Conservation (phyloP, 2,329 filamentous ascomycete species). For the Penicillium sp. region DNA sequence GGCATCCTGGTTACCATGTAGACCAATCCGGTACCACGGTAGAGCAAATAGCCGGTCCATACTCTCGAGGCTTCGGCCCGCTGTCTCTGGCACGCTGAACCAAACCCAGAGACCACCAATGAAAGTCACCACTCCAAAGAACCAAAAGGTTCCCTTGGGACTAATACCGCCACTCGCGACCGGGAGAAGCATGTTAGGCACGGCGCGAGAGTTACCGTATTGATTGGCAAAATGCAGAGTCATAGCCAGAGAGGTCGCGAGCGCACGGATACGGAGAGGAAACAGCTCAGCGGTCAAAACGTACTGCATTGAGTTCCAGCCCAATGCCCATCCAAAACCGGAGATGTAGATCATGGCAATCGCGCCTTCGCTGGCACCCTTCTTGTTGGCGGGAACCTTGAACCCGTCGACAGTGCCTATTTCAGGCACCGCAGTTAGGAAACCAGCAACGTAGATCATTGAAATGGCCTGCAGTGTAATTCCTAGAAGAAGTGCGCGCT, state of each 20-base stretch:
- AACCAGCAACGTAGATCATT: conserved; percentile 60
- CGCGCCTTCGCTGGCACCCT: conserved; percentile 57
- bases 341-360: conserved; percentile 70
- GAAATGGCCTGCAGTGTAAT: conserved; percentile 58
- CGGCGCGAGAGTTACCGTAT: conserved; percentile 70
- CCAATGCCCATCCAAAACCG: conserved; percentile 65
- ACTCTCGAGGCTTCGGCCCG: conserved; percentile 52
- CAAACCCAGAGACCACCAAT: conserved; percentile 66
- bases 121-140: conserved; percentile 65
- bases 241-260: conserved; percentile 69
- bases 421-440: conserved; percentile 59
- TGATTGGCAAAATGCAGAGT: conserved; percentile 74
- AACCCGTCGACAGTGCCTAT: conserved; percentile 49
- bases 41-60: conserved; percentile 69
- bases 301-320: conserved; percentile 75
- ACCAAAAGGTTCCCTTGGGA: conserved; percentile 68
- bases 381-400: conserved; percentile 47
- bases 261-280: conserved; percentile 66
- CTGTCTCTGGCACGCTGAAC: conserved; percentile 69
- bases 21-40: conserved; percentile 70
- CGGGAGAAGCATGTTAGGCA: conserved; percentile 66
- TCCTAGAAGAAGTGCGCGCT: conserved; percentile 58
- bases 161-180: conserved; percentile 40
- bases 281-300: conserved; percentile 74
- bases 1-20: conserved; percentile 31